Evolutionary conservation across 805 yeast species (phyloP).

Genomic region (Kregervanrija pseudodelftensis): DNA sequence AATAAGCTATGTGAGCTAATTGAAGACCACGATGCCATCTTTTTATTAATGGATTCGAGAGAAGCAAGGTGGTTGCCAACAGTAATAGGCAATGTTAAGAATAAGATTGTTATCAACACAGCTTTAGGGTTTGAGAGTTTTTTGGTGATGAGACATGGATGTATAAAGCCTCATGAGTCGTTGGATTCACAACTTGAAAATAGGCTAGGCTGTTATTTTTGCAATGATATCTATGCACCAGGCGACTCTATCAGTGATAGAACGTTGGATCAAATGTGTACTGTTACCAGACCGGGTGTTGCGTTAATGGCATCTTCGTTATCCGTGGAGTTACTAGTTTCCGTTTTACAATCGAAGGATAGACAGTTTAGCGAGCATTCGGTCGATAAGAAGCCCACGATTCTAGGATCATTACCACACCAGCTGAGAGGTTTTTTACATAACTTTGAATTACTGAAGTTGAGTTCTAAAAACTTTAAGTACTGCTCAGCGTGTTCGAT

Average conservation of each 20-base stretch:
- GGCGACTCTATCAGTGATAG: slow-evolving; percentile 79
- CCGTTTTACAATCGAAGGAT: slow-evolving; percentile 61
- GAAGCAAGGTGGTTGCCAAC: slow-evolving; percentile 99
- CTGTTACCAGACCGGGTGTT: slow-evolving; percentile 95
- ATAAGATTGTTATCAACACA: slow-evolving; percentile 78
- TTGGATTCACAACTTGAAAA: slow-evolving; percentile 22
- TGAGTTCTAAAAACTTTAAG: slow-evolving; percentile 65
- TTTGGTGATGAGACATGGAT: slow-evolving; percentile 91
- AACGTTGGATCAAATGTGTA: slow-evolving; percentile 96
- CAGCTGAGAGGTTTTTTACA: slow-evolving; percentile 84
- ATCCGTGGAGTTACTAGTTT: slow-evolving; percentile 77
- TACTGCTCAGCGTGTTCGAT: slow-evolving; percentile 85
- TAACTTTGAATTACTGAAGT: slow-evolving; percentile 53
- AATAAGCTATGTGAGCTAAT: slow-evolving; percentile 46
- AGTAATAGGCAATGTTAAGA: slow-evolving; percentile 56
- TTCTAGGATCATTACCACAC: slow-evolving; percentile 75
- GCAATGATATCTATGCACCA: slow-evolving; percentile 95
- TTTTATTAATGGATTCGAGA: slow-evolving; percentile 84
- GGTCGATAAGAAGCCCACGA: slow-evolving; percentile 22
- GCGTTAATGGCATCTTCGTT: slow-evolving; percentile 81
- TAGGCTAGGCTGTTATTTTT: slow-evolving; percentile 86
- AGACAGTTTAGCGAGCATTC: slow-evolving; percentile 35
- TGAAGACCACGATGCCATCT: slow-evolving; percentile 66
- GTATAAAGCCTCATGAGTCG: slow-evolving; percentile 19
- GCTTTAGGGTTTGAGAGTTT: slow-evolving; percentile 94